phyloP scores from a whole-genome alignment of 495 filamentous ascomycete species.

The Parachaetomium inaequale region DNA sequence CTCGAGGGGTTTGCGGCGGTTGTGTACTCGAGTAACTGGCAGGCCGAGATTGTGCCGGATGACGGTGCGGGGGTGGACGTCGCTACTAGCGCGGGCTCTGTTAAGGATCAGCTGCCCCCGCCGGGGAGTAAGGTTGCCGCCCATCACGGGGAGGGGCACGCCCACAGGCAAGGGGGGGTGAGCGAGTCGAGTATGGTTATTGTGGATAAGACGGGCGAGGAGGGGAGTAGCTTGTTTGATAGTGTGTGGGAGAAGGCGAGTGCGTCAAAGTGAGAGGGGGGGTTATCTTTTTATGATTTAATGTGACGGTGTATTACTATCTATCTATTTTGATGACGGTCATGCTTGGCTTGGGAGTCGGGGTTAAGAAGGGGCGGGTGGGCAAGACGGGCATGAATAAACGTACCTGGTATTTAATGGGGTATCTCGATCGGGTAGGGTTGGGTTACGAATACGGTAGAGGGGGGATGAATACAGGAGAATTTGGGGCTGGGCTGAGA shows the following conservation, averaged over 20 bases:
- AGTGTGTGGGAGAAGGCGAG: conserved; percentile 62
- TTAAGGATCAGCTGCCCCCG: background rate
- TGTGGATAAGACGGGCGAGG: conserved; percentile 35
- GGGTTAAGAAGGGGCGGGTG: background rate
- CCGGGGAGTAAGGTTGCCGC: background rate
- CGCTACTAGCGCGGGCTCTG: background rate
- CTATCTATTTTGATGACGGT: background rate
- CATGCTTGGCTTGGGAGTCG: conserved; percentile 1
- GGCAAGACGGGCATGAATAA: conserved; percentile 2
- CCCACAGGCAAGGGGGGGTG: background rate
- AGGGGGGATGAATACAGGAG: background rate
- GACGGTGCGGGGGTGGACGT: conserved; percentile 18
- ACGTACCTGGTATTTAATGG: background rate
- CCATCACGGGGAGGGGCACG: background rate
- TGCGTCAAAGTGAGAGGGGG: background rate
- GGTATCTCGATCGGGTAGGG: background rate
- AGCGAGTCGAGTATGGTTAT: conserved; percentile 45
- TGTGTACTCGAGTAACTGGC: conserved; percentile 87
- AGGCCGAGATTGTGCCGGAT: conserved; percentile 61
- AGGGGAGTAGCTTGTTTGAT: conserved; percentile 50
- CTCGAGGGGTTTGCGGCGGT: conserved; percentile 93
- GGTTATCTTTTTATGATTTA: background rate
- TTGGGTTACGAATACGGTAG: background rate
- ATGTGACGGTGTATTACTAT: background rate
- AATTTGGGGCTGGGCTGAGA: background rate